Evolutionary conservation across 2,329 filamentous ascomycete species (phyloP).

Genomic region (Dactylellina cionopaga): DNA sequence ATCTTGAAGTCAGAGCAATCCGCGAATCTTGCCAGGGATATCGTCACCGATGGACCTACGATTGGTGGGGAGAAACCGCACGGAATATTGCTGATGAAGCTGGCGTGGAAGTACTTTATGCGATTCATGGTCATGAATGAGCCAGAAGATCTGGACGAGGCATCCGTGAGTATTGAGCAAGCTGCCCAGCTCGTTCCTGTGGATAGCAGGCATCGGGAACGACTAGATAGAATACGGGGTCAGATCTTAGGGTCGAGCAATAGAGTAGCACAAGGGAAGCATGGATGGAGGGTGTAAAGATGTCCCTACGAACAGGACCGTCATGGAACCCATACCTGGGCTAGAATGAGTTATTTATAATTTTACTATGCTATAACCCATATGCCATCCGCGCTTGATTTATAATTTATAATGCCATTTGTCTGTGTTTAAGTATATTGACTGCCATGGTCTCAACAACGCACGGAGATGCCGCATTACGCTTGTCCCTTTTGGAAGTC

Average conservation of each 20-base stretch:
- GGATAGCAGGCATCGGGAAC: not conserved
- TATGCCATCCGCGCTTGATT: too few species aligned
- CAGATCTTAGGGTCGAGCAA: slow-evolving; percentile 7
- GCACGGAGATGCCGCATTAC: too few species aligned
- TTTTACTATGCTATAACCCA: too few species aligned
- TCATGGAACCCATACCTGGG: too few species aligned
- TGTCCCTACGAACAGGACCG: too few species aligned
- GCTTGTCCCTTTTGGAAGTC: too few species aligned
- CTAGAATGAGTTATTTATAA: too few species aligned
- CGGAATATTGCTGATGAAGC: slow-evolving; percentile 6
- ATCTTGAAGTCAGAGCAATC: slow-evolving; percentile 1
- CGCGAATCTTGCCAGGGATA: not conserved
- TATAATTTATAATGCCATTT: too few species aligned
- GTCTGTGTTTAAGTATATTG: too few species aligned
- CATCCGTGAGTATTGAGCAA: slow-evolving; percentile 2
- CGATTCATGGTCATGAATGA: not conserved
- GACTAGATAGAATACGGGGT: not conserved
- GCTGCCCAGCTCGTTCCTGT: slow-evolving; percentile 1
- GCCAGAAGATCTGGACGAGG: slow-evolving; percentile 3
- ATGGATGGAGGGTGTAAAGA: not conserved
- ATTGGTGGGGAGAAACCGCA: slow-evolving; percentile 13
- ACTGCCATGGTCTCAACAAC: too few species aligned
- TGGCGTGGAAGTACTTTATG: slow-evolving; percentile 16
- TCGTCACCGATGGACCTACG: not conserved
- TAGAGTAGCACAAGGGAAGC: slow-evolving; percentile 11